A percentile compares a stretch with the other conserved stretches of the same genome.
Conservation (phyloP, 1,139 yeast species). For the Sugiyamaella japonica region DNA sequence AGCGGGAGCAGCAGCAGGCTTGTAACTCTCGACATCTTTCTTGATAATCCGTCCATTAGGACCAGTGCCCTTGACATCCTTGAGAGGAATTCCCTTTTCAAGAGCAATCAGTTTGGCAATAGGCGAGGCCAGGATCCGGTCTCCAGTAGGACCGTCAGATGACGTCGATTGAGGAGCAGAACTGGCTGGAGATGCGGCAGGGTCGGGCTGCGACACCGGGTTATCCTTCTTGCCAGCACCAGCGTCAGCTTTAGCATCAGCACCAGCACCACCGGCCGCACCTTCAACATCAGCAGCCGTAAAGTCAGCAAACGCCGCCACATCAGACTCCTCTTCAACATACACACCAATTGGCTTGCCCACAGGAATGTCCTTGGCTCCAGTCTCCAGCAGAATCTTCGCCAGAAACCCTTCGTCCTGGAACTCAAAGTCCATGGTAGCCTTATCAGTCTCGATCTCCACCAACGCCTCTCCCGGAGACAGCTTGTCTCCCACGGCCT, state of each 20-base stretch:
- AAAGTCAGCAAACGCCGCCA: conserved; percentile 82
- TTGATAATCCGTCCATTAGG: conserved; percentile 94
- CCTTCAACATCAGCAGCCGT: conserved; percentile 80
- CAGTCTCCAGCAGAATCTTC: conserved; percentile 81
- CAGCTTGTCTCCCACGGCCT: conserved; percentile 82
- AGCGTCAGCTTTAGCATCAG: conserved; percentile 33
- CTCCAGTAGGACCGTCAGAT: conserved; percentile 44
- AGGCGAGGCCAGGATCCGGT: conserved; percentile 91
- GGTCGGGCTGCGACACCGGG: conserved; percentile 33
- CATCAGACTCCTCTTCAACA: conserved; percentile 84
- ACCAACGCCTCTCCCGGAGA: conserved; percentile 92
- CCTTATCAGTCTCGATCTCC: conserved; percentile 98
- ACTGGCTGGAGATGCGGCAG: conserved; percentile 24
- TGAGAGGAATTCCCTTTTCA: conserved; percentile 86
- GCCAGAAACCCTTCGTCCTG: conserved; percentile 98
- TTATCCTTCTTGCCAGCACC: conserved; percentile 26
- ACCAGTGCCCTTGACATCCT: conserved; percentile 86
- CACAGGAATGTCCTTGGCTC: conserved; percentile 87
- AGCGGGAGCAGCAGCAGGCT: conserved; percentile 45
- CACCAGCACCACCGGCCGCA: conserved; percentile 45
- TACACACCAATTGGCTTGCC: conserved; percentile 96
- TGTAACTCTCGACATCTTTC: conserved; percentile 76
- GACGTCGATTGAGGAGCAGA: conserved; percentile 39
- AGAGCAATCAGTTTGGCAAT: conserved; percentile 91
- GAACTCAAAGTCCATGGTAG: conserved; percentile 98